Evolutionary conservation across 2,329 filamentous ascomycete species (phyloP).

Genomic region (Sordariomycetes sp.): DNA sequence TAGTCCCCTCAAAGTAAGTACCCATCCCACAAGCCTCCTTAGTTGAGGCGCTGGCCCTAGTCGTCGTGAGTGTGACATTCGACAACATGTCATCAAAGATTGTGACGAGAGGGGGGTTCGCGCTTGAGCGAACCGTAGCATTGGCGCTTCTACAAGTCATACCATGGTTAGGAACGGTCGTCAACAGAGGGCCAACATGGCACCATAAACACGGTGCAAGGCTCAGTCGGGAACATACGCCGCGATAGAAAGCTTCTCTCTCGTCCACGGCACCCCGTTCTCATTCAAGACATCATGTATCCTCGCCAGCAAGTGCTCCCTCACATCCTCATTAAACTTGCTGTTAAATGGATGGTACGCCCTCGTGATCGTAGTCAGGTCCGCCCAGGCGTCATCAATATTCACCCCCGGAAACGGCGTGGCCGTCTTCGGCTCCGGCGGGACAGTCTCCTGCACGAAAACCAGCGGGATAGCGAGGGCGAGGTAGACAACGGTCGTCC

Average conservation of each 20-base stretch:
- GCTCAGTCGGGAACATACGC: neutral
- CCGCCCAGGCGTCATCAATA: constrained; percentile 73
- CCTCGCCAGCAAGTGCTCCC: constrained; percentile 59
- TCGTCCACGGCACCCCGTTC: constrained; percentile 37
- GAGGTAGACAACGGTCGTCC: constrained; percentile 64
- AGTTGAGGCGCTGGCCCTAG: constrained; percentile 13
- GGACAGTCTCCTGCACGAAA: constrained; percentile 60
- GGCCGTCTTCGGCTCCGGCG: constrained; percentile 38
- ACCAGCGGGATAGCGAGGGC: constrained; percentile 62
- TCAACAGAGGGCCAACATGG: neutral
- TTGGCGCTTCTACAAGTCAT: neutral
- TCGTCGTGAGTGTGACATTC: constrained; percentile 51
- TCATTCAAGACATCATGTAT: constrained; percentile 55
- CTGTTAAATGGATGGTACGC: constrained; percentile 85
- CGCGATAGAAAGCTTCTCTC: constrained; percentile 15
- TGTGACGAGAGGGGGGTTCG: constrained; percentile 30
- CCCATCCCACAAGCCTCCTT: constrained; percentile 20
- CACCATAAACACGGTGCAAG: too few species aligned
- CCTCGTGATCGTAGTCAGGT: constrained; percentile 62
- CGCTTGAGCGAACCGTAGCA: neutral
- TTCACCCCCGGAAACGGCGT: constrained; percentile 53
- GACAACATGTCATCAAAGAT: constrained; percentile 69
- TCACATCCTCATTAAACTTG: constrained; percentile 66
- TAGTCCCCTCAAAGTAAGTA: constrained; percentile 85
- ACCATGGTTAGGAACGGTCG: neutral